These are phyloP conservation scores for Microsporum ferrugineum DNA, from an alignment of 2,329 filamentous ascomycete species.

Conservation along the genomic window DNA sequence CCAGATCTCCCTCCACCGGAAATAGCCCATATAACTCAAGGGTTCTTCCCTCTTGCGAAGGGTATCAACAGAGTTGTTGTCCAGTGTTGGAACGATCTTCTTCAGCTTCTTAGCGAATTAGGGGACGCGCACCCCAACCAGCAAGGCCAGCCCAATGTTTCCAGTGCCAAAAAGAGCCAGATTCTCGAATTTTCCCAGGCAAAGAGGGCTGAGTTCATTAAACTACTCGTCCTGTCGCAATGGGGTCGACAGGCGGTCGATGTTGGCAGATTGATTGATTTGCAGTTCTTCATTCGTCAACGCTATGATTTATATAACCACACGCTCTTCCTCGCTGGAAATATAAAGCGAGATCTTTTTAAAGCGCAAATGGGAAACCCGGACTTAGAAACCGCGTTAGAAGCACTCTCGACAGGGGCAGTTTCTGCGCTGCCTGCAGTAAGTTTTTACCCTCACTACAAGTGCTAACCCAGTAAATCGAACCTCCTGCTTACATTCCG, in stretches of 20 bases:
- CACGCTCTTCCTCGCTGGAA: conserved; percentile 52
- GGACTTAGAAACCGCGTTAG: conserved; percentile 78
- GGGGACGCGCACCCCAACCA: conserved; percentile 53
- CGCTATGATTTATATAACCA: conserved; percentile 51
- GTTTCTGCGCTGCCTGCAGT: conserved; percentile 70
- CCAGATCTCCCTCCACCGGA: conserved; percentile 36
- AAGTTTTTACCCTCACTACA: conserved; percentile 21
- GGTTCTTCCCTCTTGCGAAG: conserved; percentile 63
- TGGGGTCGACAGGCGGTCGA: conserved; percentile 73
- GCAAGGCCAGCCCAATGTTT: conserved; percentile 41
- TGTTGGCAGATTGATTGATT: conserved; percentile 78
- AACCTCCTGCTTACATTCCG: background rate
- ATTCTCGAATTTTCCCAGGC: conserved; percentile 69
- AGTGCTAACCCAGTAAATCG: background rate
- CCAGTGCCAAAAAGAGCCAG: conserved; percentile 59
- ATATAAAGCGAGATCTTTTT: conserved; percentile 61
- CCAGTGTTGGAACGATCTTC: conserved; percentile 66
- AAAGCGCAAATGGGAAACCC: conserved; percentile 72
- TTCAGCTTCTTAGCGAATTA: conserved; percentile 58
- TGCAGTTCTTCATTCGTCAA: conserved; percentile 61
- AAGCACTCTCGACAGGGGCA: conserved; percentile 68
- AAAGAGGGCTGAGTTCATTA: conserved; percentile 79
- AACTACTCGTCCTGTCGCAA: conserved; percentile 77
- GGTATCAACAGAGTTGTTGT: conserved; percentile 72
- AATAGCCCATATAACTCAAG: conserved; percentile 58